Evolutionary conservation across 768 basidiomycete genomes (phyloP).

Genomic region (Mycena maculata): DNA sequence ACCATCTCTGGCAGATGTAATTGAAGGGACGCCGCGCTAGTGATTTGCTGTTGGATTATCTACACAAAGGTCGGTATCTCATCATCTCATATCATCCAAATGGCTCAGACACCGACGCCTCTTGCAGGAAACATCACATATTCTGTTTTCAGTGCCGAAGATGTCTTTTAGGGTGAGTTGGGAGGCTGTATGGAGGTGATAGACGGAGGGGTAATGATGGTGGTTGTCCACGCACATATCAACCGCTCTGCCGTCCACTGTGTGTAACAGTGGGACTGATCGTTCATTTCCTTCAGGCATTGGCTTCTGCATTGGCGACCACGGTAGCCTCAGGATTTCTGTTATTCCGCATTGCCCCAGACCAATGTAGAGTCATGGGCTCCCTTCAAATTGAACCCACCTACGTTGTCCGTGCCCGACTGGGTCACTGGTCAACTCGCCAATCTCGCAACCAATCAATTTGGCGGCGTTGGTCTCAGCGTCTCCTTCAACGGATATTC

Average conservation of each 20-base stretch:
- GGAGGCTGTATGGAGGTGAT: constrained; percentile 29
- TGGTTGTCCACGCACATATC: constrained; percentile 33
- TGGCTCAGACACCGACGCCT: not conserved
- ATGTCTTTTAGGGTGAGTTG: constrained; percentile 31
- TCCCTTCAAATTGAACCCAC: constrained; percentile 1
- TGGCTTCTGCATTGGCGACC: constrained; percentile 19
- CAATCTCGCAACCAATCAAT: constrained; percentile 23
- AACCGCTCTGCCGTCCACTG: constrained; percentile 25
- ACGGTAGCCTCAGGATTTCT: constrained; percentile 27
- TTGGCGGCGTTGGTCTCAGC: constrained; percentile 27
- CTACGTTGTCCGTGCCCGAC: constrained; percentile 3
- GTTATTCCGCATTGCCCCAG: constrained; percentile 12
- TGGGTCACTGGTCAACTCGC: constrained; percentile 17
- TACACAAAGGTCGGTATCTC: constrained; percentile 7
- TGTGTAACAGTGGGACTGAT: not conserved
- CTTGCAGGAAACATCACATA: constrained; percentile 1
- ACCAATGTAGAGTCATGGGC: constrained; percentile 1
- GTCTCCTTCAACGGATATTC: constrained; percentile 24
- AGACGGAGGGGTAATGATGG: constrained; percentile 25
- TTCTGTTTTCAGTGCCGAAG: constrained; percentile 23
- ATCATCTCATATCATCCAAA: not conserved
- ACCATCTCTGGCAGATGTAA: constrained; percentile 33
- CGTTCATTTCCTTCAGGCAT: not conserved
- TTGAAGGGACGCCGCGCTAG: constrained; percentile 28
- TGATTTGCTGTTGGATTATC: constrained; percentile 27